A percentile compares a stretch with the other conserved stretches of the same genome.
These are phyloP conservation scores for Neurospora africana DNA, from an alignment of 495 filamentous ascomycete genomes.

Conservation along the genomic window DNA sequence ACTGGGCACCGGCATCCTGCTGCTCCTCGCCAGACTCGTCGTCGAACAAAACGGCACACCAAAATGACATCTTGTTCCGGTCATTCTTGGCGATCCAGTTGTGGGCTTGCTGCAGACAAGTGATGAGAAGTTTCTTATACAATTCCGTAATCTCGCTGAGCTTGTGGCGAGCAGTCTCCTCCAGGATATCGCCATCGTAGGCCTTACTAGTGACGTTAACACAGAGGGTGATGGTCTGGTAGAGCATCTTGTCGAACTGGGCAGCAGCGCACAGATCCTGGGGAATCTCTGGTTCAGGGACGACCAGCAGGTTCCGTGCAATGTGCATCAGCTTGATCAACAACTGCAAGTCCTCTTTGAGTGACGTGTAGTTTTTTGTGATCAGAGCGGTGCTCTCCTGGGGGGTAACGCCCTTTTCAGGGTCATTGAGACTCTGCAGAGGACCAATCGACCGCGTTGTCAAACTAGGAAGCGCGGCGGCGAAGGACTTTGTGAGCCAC, in stretches of 20 bases:
- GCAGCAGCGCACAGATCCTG: slow-evolving; percentile 79
- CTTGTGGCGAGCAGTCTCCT: slow-evolving; percentile 42
- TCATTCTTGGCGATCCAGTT: slow-evolving; percentile 91
- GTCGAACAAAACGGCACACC: slow-evolving; percentile 72
- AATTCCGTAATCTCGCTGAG: slow-evolving; percentile 45
- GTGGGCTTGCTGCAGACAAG: slow-evolving; percentile 79
- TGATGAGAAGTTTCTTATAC: slow-evolving; percentile 79
- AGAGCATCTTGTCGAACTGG: slow-evolving; percentile 71
- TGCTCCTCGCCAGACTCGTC: slow-evolving; percentile 35
- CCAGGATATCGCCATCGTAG: slow-evolving; percentile 77
- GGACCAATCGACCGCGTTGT: slow-evolving; percentile 29
- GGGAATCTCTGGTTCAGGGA: slow-evolving; percentile 57
- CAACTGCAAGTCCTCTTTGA: slow-evolving; percentile 73
- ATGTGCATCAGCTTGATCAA: slow-evolving; percentile 79
- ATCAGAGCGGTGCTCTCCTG: slow-evolving; percentile 62
- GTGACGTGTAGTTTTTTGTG: slow-evolving; percentile 58
- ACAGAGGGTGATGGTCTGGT: slow-evolving; percentile 71
- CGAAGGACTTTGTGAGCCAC: slow-evolving; percentile 40
- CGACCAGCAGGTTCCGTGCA: slow-evolving; percentile 72
- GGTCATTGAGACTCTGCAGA: slow-evolving; percentile 21
- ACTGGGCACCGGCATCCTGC: slow-evolving; percentile 29
- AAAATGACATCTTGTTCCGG: slow-evolving; percentile 79
- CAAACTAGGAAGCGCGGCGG: slow-evolving; percentile 26
- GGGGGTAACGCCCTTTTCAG: slow-evolving; percentile 43
- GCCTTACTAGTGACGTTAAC: slow-evolving; percentile 81